Conservation (phyloP, 2,329 filamentous ascomycete species). For the Laburnicola sp. region DNA sequence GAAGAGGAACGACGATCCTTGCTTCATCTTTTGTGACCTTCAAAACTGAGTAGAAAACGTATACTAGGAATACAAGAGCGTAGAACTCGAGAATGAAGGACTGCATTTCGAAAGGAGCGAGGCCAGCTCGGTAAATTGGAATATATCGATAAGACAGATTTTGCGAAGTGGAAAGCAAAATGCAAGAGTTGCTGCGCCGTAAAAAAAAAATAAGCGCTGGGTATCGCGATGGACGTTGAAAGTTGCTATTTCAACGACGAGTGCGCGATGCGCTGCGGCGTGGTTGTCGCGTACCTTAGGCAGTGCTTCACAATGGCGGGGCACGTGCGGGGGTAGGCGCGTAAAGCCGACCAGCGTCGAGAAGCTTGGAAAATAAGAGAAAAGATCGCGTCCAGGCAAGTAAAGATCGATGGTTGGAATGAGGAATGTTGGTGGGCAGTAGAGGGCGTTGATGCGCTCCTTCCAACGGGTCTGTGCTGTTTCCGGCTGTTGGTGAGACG, state of each 20-base stretch:
- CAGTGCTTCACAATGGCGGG: slow-evolving; percentile 3
- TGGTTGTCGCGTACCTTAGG: not conserved
- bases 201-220: not conserved
- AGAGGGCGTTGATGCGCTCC: slow-evolving; percentile 2
- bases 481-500: slow-evolving; percentile 6
- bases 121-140: not conserved
- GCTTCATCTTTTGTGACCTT: slow-evolving; percentile 10
- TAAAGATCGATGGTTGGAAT: not conserved
- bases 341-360: not conserved
- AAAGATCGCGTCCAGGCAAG: not conserved
- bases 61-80: slow-evolving; percentile 10
- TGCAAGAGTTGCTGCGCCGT: slow-evolving; percentile 6
- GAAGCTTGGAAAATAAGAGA: not conserved
- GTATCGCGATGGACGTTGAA: slow-evolving; percentile 3
- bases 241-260: slow-evolving; percentile 3
- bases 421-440: slow-evolving; percentile 1
- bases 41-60: slow-evolving; percentile 11
- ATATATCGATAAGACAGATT: slow-evolving; percentile 1
- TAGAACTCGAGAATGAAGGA: slow-evolving; percentile 11
- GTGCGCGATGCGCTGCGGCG: slow-evolving; percentile 3
- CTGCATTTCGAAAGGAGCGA: slow-evolving; percentile 2
- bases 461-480: slow-evolving; percentile 3
- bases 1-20: slow-evolving; percentile 8
- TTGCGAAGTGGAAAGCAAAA: not conserved
- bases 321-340: slow-evolving; percentile 3